phyloP scores from a whole-genome alignment of 2,329 filamentous ascomycete species.

The Scedosporium aurantiacum region DNA sequence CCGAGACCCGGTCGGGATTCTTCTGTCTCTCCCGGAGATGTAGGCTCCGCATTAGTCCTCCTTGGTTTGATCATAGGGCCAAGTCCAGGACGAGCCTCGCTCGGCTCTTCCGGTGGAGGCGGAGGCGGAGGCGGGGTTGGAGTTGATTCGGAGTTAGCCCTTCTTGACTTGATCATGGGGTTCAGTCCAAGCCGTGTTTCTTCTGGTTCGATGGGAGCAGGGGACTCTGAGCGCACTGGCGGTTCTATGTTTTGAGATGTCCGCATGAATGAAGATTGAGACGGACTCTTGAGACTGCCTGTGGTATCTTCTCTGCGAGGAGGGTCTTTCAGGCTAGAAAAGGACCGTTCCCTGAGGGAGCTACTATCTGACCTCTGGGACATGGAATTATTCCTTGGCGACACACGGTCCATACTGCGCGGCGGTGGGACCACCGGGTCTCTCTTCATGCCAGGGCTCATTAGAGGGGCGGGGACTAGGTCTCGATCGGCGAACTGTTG shows the following conservation, averaged over 20 bases:
- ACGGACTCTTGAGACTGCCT: constrained; percentile 9
- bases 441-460: constrained; percentile 36
- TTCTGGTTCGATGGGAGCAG: constrained; percentile 17
- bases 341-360: constrained; percentile 9
- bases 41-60: background rate
- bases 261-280: background rate
- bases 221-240: constrained; percentile 6
- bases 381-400: constrained; percentile 31
- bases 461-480: constrained; percentile 46
- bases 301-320: constrained; percentile 6
- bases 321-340: constrained; percentile 9
- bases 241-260: background rate
- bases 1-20: constrained; percentile 63
- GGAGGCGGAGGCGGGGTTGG: background rate
- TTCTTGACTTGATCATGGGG: constrained; percentile 67
- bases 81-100: constrained; percentile 3
- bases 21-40: constrained; percentile 17
- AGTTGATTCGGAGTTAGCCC: constrained; percentile 12
- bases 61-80: constrained; percentile 3
- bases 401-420: constrained; percentile 38
- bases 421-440: constrained; percentile 37
- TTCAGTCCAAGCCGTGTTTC: constrained; percentile 61
- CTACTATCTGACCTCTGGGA: constrained; percentile 10
- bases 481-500: constrained; percentile 36
- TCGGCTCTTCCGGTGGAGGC: constrained; percentile 1